Evolutionary conservation across 306 rosid species (phyloP).

Genomic region (Luffa acutangula): DNA sequence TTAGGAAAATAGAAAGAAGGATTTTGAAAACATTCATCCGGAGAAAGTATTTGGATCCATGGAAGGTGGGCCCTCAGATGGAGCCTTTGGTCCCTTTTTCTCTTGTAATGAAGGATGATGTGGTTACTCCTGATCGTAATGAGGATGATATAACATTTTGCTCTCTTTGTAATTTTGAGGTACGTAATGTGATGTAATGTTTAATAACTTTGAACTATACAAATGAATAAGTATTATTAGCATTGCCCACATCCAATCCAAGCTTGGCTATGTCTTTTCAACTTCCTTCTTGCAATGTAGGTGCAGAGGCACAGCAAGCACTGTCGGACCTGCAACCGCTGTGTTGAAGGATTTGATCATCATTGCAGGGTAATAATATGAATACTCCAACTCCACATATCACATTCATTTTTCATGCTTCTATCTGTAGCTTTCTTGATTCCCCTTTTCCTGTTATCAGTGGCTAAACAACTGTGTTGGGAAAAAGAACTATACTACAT

Average conservation of each 20-base stretch:
- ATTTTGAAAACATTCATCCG: slow-evolving; percentile 59
- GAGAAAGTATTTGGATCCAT: slow-evolving; percentile 75
- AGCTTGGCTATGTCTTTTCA: neutral
- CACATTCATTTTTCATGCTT: neutral
- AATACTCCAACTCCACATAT: neutral
- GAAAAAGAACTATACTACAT: slow-evolving; percentile 77
- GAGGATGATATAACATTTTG: slow-evolving; percentile 80
- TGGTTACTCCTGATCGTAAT: slow-evolving; percentile 43
- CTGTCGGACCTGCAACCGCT: slow-evolving; percentile 90
- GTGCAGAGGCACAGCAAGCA: slow-evolving; percentile 83
- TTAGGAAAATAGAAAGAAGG: slow-evolving; percentile 75
- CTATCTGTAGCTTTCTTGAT: neutral
- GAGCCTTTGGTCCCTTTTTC: slow-evolving; percentile 82
- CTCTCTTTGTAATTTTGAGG: slow-evolving; percentile 72
- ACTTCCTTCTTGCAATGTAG: slow-evolving; percentile 21
- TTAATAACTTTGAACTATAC: neutral
- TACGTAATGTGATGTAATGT: neutral
- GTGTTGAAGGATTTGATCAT: slow-evolving; percentile 94
- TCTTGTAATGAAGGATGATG: slow-evolving; percentile 62
- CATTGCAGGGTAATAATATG: slow-evolving; percentile 63
- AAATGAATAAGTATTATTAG: neutral
- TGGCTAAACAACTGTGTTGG: slow-evolving; percentile 98
- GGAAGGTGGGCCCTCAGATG: slow-evolving; percentile 35
- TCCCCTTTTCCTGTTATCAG: slow-evolving; percentile 28
- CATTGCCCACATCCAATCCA: neutral